Conservation (phyloP, 2,329 filamentous ascomycete genomes). For the Graphilbum sp. region DNA sequence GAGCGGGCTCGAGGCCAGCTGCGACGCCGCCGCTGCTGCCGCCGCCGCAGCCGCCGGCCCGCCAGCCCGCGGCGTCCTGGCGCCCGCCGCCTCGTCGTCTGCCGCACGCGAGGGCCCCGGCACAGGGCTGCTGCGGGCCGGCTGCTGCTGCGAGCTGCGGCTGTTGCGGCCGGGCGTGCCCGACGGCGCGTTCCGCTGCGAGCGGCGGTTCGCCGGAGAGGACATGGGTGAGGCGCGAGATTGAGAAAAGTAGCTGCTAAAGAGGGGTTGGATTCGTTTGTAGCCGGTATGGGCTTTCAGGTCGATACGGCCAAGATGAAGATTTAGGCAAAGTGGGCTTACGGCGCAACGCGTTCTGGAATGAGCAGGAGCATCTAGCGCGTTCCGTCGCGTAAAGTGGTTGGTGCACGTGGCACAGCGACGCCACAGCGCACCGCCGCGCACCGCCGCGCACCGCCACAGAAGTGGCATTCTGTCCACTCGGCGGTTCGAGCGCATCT, state of each 20-base stretch:
- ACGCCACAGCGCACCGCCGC: neutral
- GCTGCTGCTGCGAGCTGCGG: slow-evolving; percentile 13
- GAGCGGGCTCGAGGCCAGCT: slow-evolving; percentile 62
- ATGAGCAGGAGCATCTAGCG: slow-evolving; percentile 7
- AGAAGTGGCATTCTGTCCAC: too few relatives aligned
- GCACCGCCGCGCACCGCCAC: too few relatives aligned
- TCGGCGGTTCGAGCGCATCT: too few relatives aligned
- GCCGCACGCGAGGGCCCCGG: slow-evolving; percentile 13
- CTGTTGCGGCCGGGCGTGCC: slow-evolving; percentile 26
- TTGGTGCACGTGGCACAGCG: slow-evolving; percentile 8
- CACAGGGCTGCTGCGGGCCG: slow-evolving; percentile 16
- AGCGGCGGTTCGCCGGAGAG: slow-evolving; percentile 31
- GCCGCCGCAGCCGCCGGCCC: neutral
- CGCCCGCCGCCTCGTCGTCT: too few relatives aligned
- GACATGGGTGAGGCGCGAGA: slow-evolving; percentile 30
- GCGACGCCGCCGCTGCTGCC: slow-evolving; percentile 17
- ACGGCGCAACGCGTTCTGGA: too few relatives aligned
- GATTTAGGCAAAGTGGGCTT: too few relatives aligned
- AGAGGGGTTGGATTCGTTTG: too few relatives aligned
- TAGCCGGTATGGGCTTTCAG: too few relatives aligned
- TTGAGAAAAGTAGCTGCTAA: too few relatives aligned
- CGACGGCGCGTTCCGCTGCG: slow-evolving; percentile 35
- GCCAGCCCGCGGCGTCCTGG: neutral
- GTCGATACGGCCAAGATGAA: too few relatives aligned
- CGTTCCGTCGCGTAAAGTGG: slow-evolving; percentile 25